Base-by-base conservation (phyloP, 1,284 basidiomycete species). In the Microbotryum scabiosae region DNA sequence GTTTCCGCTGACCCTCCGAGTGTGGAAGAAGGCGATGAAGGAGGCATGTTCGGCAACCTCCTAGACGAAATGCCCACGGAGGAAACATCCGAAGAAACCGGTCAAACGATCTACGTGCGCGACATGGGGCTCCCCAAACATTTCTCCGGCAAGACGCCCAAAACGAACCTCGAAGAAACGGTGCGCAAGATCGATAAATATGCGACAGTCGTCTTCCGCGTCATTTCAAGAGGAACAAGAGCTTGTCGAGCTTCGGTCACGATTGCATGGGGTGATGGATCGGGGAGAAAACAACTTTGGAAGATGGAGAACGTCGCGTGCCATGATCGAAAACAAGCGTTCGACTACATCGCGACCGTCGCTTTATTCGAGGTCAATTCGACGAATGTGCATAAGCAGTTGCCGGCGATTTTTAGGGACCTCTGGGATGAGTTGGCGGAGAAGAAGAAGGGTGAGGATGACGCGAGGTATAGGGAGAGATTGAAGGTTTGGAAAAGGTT, bases 381-480 rank as follows among this genome's bases (percentile, higher is more conserved):
- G 46, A 70, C 71, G 21, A 72, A 73, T 56, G 70, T 72, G 36
- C 70, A 76, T 62, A 72, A 75, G 21, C 69, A 71, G 30, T 79
- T 98, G 25, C 90, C 92, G n/a, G 79, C 85, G 0, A 81, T 83
- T 12, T 96, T 86, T 74, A 82, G 91, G 60, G 88, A 92, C 71
- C 78, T 97, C 45, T 99, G 96, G 96, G 87, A 91, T 61, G 90
- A 97, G 75, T 78, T 97, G 25, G 90, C 93, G 70, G 74, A 72
- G 6, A 76, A 78, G 32, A 79, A 88, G 62, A 87, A 85, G 69
- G 70, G 74, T 10, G 78, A 78, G 49, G 84, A 87, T 55, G 84
- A 91, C 63, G 75, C 73, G 21, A 79, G 79, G 44, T 90, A 91
- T 72, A 79, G 88, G 32, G 76, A 75, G 10, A 67, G 71, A 36